A percentile compares a stretch with the other conserved stretches of the same genome.
Conservation (phyloP, 1,284 basidiomycete species). For the Puccinia coronata region DNA sequence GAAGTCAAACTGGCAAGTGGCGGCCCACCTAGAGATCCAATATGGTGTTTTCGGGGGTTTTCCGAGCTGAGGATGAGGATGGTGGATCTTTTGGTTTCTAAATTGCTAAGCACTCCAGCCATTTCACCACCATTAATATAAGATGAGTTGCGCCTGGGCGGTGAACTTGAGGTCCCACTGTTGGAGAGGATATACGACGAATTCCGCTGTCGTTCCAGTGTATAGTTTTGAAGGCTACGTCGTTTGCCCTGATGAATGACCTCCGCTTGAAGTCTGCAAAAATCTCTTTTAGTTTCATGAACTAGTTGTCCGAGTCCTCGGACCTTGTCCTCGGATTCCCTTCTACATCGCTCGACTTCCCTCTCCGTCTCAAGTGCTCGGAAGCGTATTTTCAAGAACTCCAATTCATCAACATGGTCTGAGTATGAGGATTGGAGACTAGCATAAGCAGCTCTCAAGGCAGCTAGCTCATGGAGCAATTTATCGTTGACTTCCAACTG, state of each 20-base stretch:
- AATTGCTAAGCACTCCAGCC: not conserved
- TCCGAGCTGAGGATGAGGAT: constrained; percentile 1
- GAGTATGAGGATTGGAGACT: constrained; percentile 11
- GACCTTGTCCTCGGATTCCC: constrained; percentile 15
- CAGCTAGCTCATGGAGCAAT: constrained; percentile 39
- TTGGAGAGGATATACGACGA: not conserved
- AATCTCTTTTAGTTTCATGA: constrained; percentile 37
- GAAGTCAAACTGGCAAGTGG: not conserved
- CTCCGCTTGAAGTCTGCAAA: constrained; percentile 31
- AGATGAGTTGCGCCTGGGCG: not conserved
- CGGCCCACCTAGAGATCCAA: not conserved
- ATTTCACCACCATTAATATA: not conserved
- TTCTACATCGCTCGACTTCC: constrained; percentile 8
- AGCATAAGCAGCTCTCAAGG: constrained; percentile 42
- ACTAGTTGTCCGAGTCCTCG: constrained; percentile 26
- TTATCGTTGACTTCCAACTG: constrained; percentile 45
- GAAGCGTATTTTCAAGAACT: not conserved
- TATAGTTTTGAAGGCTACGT: constrained; percentile 33
- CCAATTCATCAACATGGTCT: constrained; percentile 43
- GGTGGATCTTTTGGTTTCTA: constrained; percentile 14
- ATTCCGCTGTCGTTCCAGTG: not conserved
- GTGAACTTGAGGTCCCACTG: not conserved
- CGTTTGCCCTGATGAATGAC: constrained; percentile 6
- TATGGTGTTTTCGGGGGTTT: not conserved
- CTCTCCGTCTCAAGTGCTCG: not conserved